Conservation (phyloP, 73 alveolate genomes). For the Tetrahymena elliotti region DNA sequence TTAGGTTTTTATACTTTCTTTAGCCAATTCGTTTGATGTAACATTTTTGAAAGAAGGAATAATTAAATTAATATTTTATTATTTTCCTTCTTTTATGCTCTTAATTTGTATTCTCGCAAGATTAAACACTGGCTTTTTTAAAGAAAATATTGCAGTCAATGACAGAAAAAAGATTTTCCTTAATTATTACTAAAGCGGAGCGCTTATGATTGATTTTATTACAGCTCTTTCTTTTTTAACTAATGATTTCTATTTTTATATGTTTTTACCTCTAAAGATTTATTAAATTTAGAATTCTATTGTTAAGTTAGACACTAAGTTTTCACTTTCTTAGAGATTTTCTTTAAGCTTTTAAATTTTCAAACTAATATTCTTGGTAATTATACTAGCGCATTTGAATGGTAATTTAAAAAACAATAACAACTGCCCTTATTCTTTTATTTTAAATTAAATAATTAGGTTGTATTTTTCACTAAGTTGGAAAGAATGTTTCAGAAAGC, state of each 20-base stretch:
- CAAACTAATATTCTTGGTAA: neutral
- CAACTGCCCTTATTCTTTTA: too few species aligned
- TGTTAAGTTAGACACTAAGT: neutral
- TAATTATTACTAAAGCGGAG: neutral
- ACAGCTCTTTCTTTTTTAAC: neutral
- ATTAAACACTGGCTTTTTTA: neutral
- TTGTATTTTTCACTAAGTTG: neutral
- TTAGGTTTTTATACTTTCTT: neutral
- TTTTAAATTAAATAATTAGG: too few species aligned
- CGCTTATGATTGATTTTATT: neutral
- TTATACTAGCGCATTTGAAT: neutral
- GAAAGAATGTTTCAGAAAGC: neutral
- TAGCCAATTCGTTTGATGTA: neutral
- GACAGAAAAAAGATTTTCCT: neutral
- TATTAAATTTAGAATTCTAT: neutral
- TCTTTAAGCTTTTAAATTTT: neutral
- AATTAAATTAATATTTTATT: neutral
- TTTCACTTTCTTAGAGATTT: neutral
- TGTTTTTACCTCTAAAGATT: neutral
- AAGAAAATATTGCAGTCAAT: neutral
- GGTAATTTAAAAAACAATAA: neutral
- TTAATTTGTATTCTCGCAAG: neutral
- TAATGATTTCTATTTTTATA: neutral
- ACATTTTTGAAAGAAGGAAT: neutral
- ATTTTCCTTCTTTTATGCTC: neutral